Conservation (phyloP, 2,329 filamentous ascomycete genomes). For the Nothopassalora personata region DNA sequence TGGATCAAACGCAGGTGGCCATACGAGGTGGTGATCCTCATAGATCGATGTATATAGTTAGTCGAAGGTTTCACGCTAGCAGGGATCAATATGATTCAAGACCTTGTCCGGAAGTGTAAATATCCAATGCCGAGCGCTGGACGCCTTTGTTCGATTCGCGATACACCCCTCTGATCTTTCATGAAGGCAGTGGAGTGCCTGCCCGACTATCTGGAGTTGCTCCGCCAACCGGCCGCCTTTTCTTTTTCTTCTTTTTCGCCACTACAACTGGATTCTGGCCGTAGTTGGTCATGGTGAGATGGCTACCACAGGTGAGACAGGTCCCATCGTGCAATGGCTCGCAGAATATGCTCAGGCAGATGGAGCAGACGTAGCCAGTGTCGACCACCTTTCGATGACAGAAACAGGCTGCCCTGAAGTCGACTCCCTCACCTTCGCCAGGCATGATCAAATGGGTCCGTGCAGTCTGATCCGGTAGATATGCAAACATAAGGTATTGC, state of each 20-base stretch:
- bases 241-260: slow-evolving; percentile 67
- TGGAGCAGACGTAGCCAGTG: slow-evolving; percentile 89
- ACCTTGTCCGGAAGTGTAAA: too few species aligned
- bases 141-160: too few species aligned
- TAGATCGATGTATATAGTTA: too few species aligned
- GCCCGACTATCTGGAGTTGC: slow-evolving; percentile 27
- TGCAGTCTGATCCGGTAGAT: slow-evolving; percentile 66
- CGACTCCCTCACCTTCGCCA: slow-evolving; percentile 71
- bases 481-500: slow-evolving; percentile 91
- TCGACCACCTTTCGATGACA: slow-evolving; percentile 89
- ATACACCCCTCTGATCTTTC: background rate
- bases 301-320: slow-evolving; percentile 79
- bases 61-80: too few species aligned
- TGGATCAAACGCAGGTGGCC: too few species aligned
- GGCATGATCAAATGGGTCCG: slow-evolving; percentile 67
- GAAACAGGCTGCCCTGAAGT: slow-evolving; percentile 97
- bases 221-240: slow-evolving; percentile 53
- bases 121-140: too few species aligned
- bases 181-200: slow-evolving; percentile 26
- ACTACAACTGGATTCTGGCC: slow-evolving; percentile 73
- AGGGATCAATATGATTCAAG: too few species aligned
- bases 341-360: slow-evolving; percentile 94
- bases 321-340: slow-evolving; percentile 57
- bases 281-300: slow-evolving; percentile 69
- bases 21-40: too few species aligned